phyloP scores from a whole-genome alignment of 2,329 filamentous ascomycete genomes.

The Biscogniauxia mediterranea region DNA sequence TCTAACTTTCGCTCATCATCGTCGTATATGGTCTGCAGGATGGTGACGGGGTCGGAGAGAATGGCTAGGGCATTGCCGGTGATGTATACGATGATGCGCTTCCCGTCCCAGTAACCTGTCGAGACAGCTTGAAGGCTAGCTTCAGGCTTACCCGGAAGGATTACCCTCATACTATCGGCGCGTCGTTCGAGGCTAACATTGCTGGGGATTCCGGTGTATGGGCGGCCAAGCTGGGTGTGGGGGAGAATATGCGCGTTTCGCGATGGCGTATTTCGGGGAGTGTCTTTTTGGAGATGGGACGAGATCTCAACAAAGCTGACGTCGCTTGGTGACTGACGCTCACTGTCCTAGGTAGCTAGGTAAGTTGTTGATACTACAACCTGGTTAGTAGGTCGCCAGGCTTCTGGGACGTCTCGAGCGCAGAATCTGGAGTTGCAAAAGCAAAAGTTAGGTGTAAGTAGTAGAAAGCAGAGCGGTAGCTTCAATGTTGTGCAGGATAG shows the following conservation, averaged over 20 bases:
- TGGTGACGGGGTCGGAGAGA: slow-evolving; percentile 68
- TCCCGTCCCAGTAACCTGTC: slow-evolving; percentile 45
- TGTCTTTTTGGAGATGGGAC: slow-evolving; percentile 1
- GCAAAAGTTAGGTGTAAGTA: neutral
- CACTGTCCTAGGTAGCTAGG: neutral
- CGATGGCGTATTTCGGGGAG: slow-evolving; percentile 7
- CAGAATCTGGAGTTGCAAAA: neutral
- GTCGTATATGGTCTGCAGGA: slow-evolving; percentile 89
- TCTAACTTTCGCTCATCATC: slow-evolving; percentile 67
- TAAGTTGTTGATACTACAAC: neutral
- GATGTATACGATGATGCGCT: slow-evolving; percentile 62
- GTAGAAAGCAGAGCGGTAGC: neutral
- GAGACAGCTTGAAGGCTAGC: slow-evolving; percentile 46
- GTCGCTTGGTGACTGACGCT: neutral
- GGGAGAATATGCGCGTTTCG: slow-evolving; percentile 12
- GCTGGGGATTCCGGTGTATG: slow-evolving; percentile 15
- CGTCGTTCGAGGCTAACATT: slow-evolving; percentile 25
- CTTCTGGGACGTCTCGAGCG: neutral
- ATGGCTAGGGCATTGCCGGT: slow-evolving; percentile 86
- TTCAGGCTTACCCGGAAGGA: slow-evolving; percentile 49
- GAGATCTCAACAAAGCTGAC: slow-evolving; percentile 1
- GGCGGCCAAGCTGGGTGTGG: slow-evolving; percentile 2
- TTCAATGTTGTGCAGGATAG: too few species aligned
- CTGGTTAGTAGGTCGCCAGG: neutral
- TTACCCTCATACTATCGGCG: slow-evolving; percentile 42